Percentiles rank a stretch among this genome's conserved stretches.
phyloP scores from a whole-genome alignment of 2,329 filamentous ascomycete species.

The Hawksworthiomyces lignivorus region DNA sequence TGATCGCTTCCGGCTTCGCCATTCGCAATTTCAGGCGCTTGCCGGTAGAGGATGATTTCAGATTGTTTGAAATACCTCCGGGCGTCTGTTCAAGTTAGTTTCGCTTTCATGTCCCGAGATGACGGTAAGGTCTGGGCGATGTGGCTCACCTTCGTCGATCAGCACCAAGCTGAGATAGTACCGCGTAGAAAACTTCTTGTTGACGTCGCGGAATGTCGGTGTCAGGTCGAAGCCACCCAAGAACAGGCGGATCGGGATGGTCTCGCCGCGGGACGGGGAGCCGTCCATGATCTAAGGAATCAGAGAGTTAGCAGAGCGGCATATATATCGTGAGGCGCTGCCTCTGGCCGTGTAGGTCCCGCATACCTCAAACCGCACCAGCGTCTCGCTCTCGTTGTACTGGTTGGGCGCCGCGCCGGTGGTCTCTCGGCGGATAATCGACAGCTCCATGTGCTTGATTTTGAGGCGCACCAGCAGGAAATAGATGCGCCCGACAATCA shows the following conservation, averaged over 20 bases:
- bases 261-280: constrained; percentile 89
- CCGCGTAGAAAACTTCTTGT: constrained; percentile 98
- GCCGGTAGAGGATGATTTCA: constrained; percentile 93
- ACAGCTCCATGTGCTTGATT: constrained; percentile 99
- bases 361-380: constrained; percentile 85
- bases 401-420: constrained; percentile 96
- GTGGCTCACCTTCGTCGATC: constrained; percentile 86
- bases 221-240: constrained; percentile 95
- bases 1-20: constrained; percentile 23
- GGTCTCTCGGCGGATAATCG: constrained; percentile 93
- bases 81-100: constrained; percentile 78
- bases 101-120: too few relatives aligned
- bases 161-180: constrained; percentile 96
- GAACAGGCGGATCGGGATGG: constrained; percentile 94
- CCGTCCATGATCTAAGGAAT: constrained; percentile 87
- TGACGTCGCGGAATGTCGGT: constrained; percentile 96
- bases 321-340: background rate
- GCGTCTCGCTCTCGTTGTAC: constrained; percentile 97
- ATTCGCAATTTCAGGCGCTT: constrained; percentile 53
- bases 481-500: constrained; percentile 97
- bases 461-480: constrained; percentile 94
- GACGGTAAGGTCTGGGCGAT: too few relatives aligned
- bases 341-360: background rate
- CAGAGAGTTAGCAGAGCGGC: constrained; percentile 3
- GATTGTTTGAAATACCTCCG: constrained; percentile 98